Evolutionary conservation across 495 filamentous ascomycete species (phyloP).

Genomic region (Tuber aestivum): DNA sequence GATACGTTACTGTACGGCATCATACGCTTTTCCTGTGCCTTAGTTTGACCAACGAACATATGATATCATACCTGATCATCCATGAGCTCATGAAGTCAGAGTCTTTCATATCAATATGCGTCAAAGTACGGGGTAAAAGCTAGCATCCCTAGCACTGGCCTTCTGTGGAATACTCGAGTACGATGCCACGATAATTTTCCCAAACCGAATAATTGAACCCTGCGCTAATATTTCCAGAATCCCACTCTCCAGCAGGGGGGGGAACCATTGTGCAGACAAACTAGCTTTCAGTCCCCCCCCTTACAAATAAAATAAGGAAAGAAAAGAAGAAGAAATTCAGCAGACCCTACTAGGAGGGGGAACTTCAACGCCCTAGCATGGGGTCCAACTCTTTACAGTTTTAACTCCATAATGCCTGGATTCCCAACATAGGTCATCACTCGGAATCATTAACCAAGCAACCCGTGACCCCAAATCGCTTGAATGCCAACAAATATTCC

Average conservation of each 20-base stretch:
- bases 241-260: no score
- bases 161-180: neutral
- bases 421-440: neutral
- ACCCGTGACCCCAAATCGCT: neutral
- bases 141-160: neutral
- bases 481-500: neutral
- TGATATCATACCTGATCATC: neutral
- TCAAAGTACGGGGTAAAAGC: neutral
- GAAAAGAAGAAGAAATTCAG: no score
- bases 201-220: no score
- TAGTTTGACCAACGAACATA: neutral
- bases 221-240: no score
- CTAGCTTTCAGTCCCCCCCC: no score
- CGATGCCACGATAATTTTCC: neutral
- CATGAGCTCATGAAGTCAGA: neutral
- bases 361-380: neutral
- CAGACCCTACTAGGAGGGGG: neutral
- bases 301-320: no score
- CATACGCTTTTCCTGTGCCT: neutral
- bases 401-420: neutral
- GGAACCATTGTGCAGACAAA: no score
- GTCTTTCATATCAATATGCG: neutral
- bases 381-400: neutral
- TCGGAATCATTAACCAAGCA: neutral
- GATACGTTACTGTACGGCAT: neutral